Base-by-base conservation (phyloP, 2,329 filamentous ascomycete species). In the Fusarium xyrophilum region DNA sequence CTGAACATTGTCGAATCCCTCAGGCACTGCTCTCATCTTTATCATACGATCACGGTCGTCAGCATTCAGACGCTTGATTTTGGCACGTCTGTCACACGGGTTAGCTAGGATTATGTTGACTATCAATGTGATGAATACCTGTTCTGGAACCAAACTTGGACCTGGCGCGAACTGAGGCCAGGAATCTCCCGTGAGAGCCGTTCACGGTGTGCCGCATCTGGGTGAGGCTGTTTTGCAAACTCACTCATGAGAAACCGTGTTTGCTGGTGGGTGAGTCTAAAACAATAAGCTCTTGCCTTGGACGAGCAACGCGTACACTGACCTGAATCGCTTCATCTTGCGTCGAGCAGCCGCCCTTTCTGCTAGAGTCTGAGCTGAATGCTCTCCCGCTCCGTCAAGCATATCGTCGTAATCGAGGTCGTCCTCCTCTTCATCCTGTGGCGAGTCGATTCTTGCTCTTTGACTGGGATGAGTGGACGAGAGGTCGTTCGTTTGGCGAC, bases 111-210 rank as follows among this genome's bases (percentile, higher is more conserved):
- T 19, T 14, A 25, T 19, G 28, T 25, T 13, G 28, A 7, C 12
- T 13, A 43, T n/a, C 15, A 7, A 32, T 43, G 17, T 36, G 44
- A 43, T 43, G 40, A 75, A 73, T 86, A 97, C 94, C 94, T 88
- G 80, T 98, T 98, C 80, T 98, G 94, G 80, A 98, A 98, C 95
- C 94, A 98, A 51, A 98, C 94, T 79, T 98, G 94, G 27, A 98
- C 95, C 77, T 98, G 94, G 65, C 94, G 88, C 38, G 94, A 93
- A 74, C 92, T 97, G 50, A 98, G 81, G 2, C 94, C 95, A 33
- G 95, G 94, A 46, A 98, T 97, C 77, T 97, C 93, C 67, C 91
- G 85, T 7, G 94, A 95, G 38, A 98, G 83, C 47, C 93, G 86
- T 77, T 97, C 94, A 67, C 94, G 86, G 78, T 97, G 93, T 47